A percentile compares a stretch with the other conserved stretches of the same genome.
These are phyloP conservation scores for Karstenula rhodostoma DNA, from an alignment of 2,329 filamentous ascomycete genomes.

Conservation along the genomic window DNA sequence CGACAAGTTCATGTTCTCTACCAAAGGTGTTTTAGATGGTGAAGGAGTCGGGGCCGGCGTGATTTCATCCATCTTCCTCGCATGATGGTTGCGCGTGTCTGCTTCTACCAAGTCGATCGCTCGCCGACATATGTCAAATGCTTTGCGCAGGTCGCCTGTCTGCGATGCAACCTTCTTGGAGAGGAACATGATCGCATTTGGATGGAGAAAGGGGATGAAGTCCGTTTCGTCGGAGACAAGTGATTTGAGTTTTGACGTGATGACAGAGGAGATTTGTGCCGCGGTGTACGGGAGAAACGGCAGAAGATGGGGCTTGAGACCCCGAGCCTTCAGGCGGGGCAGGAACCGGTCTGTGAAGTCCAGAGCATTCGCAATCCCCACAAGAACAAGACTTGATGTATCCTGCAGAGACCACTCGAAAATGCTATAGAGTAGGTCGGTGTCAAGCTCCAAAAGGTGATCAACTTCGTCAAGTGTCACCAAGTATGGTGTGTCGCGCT, in stretches of 20 bases:
- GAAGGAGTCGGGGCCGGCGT: constrained; percentile 59
- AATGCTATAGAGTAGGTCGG: constrained; percentile 89
- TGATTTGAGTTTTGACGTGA: constrained; percentile 81
- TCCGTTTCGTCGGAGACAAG: constrained; percentile 68
- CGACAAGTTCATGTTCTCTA: constrained; percentile 81
- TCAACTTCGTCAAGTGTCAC: constrained; percentile 95
- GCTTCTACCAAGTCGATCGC: constrained; percentile 88
- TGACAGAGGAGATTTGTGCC: constrained; percentile 84
- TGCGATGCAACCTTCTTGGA: constrained; percentile 94
- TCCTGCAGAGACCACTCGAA: constrained; percentile 94
- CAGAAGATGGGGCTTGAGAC: constrained; percentile 86
- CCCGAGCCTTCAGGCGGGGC: constrained; percentile 89
- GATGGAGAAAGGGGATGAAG: constrained; percentile 88
- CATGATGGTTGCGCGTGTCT: constrained; percentile 79
- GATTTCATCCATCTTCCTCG: constrained; percentile 64
- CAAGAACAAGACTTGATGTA: constrained; percentile 79
- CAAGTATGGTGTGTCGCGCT: constrained; percentile 70
- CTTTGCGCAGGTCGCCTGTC: constrained; percentile 92
- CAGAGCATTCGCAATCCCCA: constrained; percentile 95
- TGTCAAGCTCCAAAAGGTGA: constrained; percentile 85
- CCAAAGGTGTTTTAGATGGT: constrained; percentile 78
- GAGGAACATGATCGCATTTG: constrained; percentile 91
- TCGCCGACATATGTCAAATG: constrained; percentile 90
- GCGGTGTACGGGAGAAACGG: constrained; percentile 94
- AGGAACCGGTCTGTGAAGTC: constrained; percentile 95